Base-by-base conservation (phyloP, 768 basidiomycete genomes). In the Podaxis pistillaris region DNA sequence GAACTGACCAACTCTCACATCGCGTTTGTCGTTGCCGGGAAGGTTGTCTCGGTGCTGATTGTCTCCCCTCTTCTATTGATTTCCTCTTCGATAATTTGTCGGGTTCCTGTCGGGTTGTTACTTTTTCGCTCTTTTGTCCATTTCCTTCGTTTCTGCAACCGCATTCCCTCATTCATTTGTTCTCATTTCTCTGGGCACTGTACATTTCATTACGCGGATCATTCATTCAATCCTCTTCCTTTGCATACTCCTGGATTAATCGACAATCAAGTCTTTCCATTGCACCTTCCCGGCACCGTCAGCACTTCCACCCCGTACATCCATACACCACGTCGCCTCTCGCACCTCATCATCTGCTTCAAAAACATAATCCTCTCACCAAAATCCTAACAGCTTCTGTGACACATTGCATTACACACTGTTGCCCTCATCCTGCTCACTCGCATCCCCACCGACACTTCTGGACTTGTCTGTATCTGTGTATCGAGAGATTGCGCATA, bases 191-290 rank as follows among this genome's bases (percentile, higher is more conserved):
- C 7, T 17, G 22, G 54, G 44, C 61, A 62, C 56, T 49, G 53
- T 56, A 62, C 47, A 50, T 56, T 55, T 62, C 60, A 62, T 62
- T 56, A 56, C 53, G 47, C 12, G 60, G 53, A 62, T 19, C 53
- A 38, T 44, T 30, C 59, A 60, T 53, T 26, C 57, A 56, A 33
- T 59, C 49, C 17, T 28, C 24, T 60, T 53, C n/a, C 51, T 56
- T 38, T 41, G 46, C 61, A 47, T 62, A 54, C 41, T 62, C 44
- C 52, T 36, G 58, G 60, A 55, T 28, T 47, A 36, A 54, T 62
- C 50, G 44, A 54, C 60, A 55, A 62, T 46, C 53, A 36, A 55
- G n/a, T 41, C 49, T 37, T 59, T 13, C 30, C 36, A 24, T 13
- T 38, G 30, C 51, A 52, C 19, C 58, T 40, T 41, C 58, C 59